Percentiles rank a stretch among this genome's conserved stretches.
phyloP scores from a whole-genome alignment of 306 rosid genomes.

The Medicago truncatula region DNA sequence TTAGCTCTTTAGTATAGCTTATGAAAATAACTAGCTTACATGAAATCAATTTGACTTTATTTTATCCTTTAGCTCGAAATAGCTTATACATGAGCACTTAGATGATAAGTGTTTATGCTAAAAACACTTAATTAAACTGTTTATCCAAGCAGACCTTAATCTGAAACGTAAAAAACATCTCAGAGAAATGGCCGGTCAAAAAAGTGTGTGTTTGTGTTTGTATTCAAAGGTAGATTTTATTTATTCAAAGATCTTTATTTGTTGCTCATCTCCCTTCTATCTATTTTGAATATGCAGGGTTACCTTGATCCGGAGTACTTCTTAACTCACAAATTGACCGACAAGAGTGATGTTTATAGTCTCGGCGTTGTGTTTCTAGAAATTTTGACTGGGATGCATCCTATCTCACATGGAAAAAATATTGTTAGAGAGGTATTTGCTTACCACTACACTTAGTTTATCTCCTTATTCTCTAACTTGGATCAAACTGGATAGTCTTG shows the following conservation, averaged over 20 bases:
- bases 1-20: neutral
- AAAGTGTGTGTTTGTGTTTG: neutral
- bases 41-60: neutral
- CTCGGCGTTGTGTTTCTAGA: slow-evolving; percentile 91
- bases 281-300: slow-evolving; percentile 59
- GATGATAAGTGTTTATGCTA: neutral
- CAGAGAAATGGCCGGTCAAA: neutral
- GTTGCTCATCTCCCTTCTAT: neutral
- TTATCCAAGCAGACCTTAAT: neutral
- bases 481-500: neutral
- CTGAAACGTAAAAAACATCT: neutral
- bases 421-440: slow-evolving; percentile 90
- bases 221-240: neutral
- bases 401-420: slow-evolving; percentile 91
- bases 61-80: neutral
- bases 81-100: neutral
- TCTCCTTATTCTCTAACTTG: slow-evolving; percentile 14
- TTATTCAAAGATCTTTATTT: neutral
- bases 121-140: neutral
- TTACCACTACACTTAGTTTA: slow-evolving; percentile 27
- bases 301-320: slow-evolving; percentile 98
- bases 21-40: neutral
- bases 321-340: slow-evolving; percentile 86
- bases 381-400: slow-evolving; percentile 88
- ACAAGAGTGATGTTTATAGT: slow-evolving; percentile 96